Percentiles rank a stretch among this genome's conserved stretches.
Evolutionary conservation across 2,329 filamentous ascomycete species (phyloP).

Genomic region (Aaosphaeria arxii): DNA sequence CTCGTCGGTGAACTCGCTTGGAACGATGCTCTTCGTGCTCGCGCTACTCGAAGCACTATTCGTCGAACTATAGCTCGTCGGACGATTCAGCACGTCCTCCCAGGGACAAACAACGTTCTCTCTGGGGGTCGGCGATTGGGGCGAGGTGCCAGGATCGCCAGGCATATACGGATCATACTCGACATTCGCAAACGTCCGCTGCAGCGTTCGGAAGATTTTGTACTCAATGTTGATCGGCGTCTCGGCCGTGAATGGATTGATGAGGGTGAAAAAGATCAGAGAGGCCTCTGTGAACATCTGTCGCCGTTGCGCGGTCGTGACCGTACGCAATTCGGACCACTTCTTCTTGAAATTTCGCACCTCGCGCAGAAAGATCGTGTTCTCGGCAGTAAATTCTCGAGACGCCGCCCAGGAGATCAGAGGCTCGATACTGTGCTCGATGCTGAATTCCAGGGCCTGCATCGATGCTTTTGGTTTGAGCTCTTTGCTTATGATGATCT

Average conservation of each 20-base stretch:
- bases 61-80: constrained; percentile 26
- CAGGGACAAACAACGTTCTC: constrained; percentile 38
- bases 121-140: constrained; percentile 16
- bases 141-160: constrained; percentile 16
- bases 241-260: constrained; percentile 37
- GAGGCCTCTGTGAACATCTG: constrained; percentile 38
- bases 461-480: constrained; percentile 34
- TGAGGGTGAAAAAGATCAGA: constrained; percentile 37
- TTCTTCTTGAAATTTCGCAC: constrained; percentile 37
- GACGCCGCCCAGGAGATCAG: constrained; percentile 36
- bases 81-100: constrained; percentile 32
- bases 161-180: constrained; percentile 37
- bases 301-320: constrained; percentile 29
- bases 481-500: constrained; percentile 21
- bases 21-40: constrained; percentile 25
- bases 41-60: constrained; percentile 18
- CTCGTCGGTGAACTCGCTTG: constrained; percentile 32
- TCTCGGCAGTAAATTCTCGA: constrained; percentile 37
- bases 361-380: constrained; percentile 38
- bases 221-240: constrained; percentile 39
- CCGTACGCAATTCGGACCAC: constrained; percentile 21
- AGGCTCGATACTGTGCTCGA: constrained; percentile 32
- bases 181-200: constrained; percentile 26
- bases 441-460: constrained; percentile 34
- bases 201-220: constrained; percentile 36